A percentile compares a stretch with the other conserved stretches of the same genome.
phyloP scores from a whole-genome alignment of 768 basidiomycete genomes.

The Mycena belliarum region DNA sequence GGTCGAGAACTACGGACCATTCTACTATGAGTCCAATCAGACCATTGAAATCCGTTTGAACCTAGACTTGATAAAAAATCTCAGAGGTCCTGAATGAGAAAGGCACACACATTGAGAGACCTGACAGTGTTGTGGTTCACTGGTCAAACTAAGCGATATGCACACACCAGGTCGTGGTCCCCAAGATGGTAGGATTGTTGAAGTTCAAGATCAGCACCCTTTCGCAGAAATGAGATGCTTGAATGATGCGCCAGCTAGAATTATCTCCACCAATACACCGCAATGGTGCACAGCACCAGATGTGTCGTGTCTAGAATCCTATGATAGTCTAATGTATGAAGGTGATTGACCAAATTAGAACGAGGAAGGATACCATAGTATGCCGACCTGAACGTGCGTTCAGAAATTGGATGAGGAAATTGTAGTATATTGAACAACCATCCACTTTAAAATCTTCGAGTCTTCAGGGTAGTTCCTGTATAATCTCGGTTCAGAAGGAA shows the following conservation, averaged over 20 bases:
- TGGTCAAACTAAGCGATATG: not conserved
- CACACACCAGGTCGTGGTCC: slow-evolving; percentile 42
- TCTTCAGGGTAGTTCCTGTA: slow-evolving; percentile 34
- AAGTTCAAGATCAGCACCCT: slow-evolving; percentile 53
- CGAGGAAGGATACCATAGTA: slow-evolving; percentile 32
- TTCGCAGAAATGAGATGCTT: not conserved
- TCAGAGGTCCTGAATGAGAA: not conserved
- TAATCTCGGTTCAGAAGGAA: not conserved
- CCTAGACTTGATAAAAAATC: slow-evolving; percentile 29
- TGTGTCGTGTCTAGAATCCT: slow-evolving; percentile 48
- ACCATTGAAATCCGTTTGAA: slow-evolving; percentile 56
- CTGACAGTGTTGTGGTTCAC: slow-evolving; percentile 23
- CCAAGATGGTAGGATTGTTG: slow-evolving; percentile 36
- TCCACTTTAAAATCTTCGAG: slow-evolving; percentile 37
- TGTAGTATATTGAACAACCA: slow-evolving; percentile 31
- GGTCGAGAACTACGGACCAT: slow-evolving; percentile 31
- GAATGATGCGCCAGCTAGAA: not conserved
- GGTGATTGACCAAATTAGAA: not conserved
- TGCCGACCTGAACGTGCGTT: slow-evolving; percentile 31
- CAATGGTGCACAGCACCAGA: slow-evolving; percentile 42
- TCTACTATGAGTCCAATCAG: slow-evolving; percentile 52
- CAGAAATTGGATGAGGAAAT: not conserved
- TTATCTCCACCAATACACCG: slow-evolving; percentile 46
- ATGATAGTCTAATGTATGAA: not conserved
- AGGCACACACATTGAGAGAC: slow-evolving; percentile 42